Base-by-base conservation (phyloP, 2,329 filamentous ascomycete genomes). In the Microcyclospora pomicola region DNA sequence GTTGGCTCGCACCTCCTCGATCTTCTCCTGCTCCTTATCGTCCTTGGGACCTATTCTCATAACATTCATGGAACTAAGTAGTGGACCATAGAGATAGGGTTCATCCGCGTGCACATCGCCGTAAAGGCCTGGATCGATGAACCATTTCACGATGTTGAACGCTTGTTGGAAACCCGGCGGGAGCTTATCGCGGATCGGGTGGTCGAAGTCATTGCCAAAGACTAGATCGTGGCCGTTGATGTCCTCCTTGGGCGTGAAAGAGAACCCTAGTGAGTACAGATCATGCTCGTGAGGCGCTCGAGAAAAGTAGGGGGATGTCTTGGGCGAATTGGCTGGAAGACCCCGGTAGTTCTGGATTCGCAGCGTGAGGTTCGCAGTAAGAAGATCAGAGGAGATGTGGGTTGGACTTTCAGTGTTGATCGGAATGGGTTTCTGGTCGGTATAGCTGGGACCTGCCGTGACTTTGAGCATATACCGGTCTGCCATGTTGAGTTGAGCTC, bases 191-290 rank as follows among this genome's bases (percentile, higher is more conserved):
- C 85, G 75, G 49, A 98, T 91, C 0, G 91, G 84, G 36, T 82
- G 75, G 54, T 94, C 87, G 56, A 96, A 95, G 66, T 95, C 86
- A 59, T 96, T 96, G 31, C 88, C 91, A 51, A 94, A 94, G 38
- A 95, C 77, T 2, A 98, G 68, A 44, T 92, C 77, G 16, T 73
- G 61, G 33, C 75, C 85, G 2, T 69, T 67, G 40, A 93, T 76
- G 28, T 60, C 60, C 24, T 64, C 51, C 50, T 82, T 83, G n/a
- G 81, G 83, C 0, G 72, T 76, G 59, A 95, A 83, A 33, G 74
- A 72, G 55, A 94, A 80, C 27, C 75, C 71, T 51, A 96, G 85
- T 50, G 78, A 83, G 66, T 95, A 95, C 56, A 85, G 81, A 60
- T 95, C 87, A 44, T 69, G 66, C 15, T 64, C 66, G 57, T 93